Base-by-base conservation (phyloP, 257 asterid species). In the Ilex aquifolium region DNA sequence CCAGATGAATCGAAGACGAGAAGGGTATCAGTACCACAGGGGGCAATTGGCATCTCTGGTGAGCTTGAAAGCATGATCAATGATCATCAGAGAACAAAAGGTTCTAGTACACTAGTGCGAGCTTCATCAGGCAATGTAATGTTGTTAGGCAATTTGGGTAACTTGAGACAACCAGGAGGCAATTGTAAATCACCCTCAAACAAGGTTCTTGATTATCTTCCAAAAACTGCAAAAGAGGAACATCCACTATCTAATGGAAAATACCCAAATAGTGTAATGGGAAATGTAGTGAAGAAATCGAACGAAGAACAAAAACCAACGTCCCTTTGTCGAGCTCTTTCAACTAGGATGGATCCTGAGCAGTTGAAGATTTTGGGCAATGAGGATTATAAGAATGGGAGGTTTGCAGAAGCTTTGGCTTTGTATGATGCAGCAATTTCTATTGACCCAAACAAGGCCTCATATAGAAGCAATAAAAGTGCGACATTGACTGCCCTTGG, bases 321-420 rank as follows among this genome's bases (percentile, higher is more conserved):
- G 17, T 79, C 95, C 2, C 83, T 92, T 7, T 92, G 99, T 69
- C 76, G 99, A 64, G 97, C 86, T 49, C 49, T 89, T 54, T 92
- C 99, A 6, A 85, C 96, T 0, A 65, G 93, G 48, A 92, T 85
- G 95, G 97, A 92, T 67, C 99, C 99, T 0, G 99, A 92, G 71
- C 70, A 92, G 62, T 69, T 89, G 74, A 92, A 89, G 78, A 85
- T 89, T 44, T 16, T 92, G 62, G 99, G 99, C 0, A 92, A 92
- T 66, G 99, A 92, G 15, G 99, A 92, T 68, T 92, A 89, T 68
- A 85, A 88, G 77, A 92, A 89, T 59, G 96, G 97, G 1, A 83
- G 93, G 61, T 89, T 92, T 68, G 94, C 95, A 0, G 99, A 89
- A 44, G 99, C 99, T 4, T 65, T 92, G 59, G 80, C 97, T 29